Evolutionary conservation across 2,329 filamentous ascomycete species (phyloP).

Genomic region (Fusarium temperatum): DNA sequence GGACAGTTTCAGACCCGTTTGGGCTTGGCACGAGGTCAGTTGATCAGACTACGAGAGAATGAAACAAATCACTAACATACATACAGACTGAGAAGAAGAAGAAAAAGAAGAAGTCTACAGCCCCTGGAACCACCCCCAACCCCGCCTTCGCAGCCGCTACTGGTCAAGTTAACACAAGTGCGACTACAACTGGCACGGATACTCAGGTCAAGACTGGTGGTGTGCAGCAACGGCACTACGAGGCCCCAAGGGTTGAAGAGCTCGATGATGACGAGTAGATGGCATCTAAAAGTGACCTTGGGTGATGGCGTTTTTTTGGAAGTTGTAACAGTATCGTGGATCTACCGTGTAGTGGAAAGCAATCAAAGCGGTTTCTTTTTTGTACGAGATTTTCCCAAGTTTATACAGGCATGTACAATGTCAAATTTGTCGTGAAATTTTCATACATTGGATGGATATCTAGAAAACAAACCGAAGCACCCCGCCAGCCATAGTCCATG

Average conservation of each 20-base stretch:
- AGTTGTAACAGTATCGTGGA: slow-evolving; percentile 39
- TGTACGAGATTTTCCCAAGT: background rate
- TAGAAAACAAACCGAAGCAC: slow-evolving; percentile 35
- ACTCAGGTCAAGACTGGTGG: slow-evolving; percentile 60
- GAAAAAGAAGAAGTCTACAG: slow-evolving; percentile 66
- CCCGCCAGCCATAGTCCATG: slow-evolving; percentile 26
- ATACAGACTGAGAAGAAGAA: slow-evolving; percentile 50
- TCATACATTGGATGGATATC: slow-evolving; percentile 20
- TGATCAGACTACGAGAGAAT: background rate
- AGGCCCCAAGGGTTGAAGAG: slow-evolving; percentile 63
- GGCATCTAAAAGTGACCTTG: slow-evolving; percentile 20
- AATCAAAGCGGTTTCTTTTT: slow-evolving; percentile 22
- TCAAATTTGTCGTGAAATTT: background rate
- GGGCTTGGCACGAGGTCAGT: slow-evolving; percentile 97
- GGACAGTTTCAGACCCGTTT: slow-evolving; percentile 93
- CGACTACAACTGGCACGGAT: slow-evolving; percentile 65
- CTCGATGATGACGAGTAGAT: slow-evolving; percentile 59
- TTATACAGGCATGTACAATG: background rate
- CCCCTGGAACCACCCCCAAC: slow-evolving; percentile 48
- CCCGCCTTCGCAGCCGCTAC: slow-evolving; percentile 61
- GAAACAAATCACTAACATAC: slow-evolving; percentile 29
- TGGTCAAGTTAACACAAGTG: slow-evolving; percentile 61
- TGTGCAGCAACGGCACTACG: slow-evolving; percentile 55
- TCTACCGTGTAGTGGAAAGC: slow-evolving; percentile 18
- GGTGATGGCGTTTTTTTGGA: slow-evolving; percentile 37